Base-by-base conservation (phyloP, 1,284 basidiomycete species). In the Ceratobasidium sp. region DNA sequence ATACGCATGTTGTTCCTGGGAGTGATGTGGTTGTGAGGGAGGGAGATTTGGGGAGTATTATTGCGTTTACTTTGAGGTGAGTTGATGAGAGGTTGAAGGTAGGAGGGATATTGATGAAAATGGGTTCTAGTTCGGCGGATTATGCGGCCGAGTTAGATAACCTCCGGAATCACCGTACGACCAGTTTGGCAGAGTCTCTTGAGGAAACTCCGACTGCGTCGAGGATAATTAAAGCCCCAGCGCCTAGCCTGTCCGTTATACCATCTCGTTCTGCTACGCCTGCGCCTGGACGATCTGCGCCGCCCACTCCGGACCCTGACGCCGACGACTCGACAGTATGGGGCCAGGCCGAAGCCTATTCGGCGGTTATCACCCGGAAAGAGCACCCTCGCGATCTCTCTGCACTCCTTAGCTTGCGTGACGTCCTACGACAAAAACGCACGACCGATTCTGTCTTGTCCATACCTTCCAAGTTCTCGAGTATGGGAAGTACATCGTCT, bases 1-100 rank as follows among this genome's bases (percentile, higher is more conserved):
- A 87, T 7, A 90, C 87, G 80, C 91, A 94, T 84, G 89, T 89
- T 48, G 85, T 92, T n/a, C 92, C 93, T 17, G 90, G 91, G 3
- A 89, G 91, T 10, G 90, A 89, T 80, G 86, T 94, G 2, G 87
- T 94, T 70, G 87, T 94, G 7, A 83, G 89, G 68, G 93, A 94
- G 81, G 87, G 89, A 79, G 92, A 93, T 82, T 92, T 90, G 91
- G 91, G 91, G 1, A 93, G 91, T 81, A 90, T 93, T 67, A 93
- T 93, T 80, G 90, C 92, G 2, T 92, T 91, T 83, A 92, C 91
- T 2, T 84, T 93, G 65, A 91, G 91, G 91, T 91, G 79, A 38
- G 84, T 59, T 26, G 40, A 46, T 54, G 28, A 26, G 42, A 33
- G n/a, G 23, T 28, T 57, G 65, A 23, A 59, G 59, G 46, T 28